These are phyloP conservation scores for Corrigiola litoralis DNA, from an alignment of 179 eudicot species.

Conservation along the genomic window DNA sequence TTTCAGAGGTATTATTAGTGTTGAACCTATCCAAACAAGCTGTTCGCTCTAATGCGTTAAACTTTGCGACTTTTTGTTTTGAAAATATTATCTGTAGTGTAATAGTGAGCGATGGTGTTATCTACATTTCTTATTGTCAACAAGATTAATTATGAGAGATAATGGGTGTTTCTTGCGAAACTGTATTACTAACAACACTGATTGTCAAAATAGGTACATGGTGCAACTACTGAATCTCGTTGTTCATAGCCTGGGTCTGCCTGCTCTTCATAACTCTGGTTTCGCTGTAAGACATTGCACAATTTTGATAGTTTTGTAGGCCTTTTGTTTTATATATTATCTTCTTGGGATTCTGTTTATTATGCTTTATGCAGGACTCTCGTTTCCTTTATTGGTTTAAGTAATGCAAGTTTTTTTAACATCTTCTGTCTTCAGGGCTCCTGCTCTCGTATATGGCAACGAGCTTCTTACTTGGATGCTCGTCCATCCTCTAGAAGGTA, in stretches of 20 bases:
- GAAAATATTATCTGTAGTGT: background rate
- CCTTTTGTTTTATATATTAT: background rate
- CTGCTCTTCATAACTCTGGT: constrained; percentile 95
- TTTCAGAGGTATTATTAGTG: too few relatives aligned
- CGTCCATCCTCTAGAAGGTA: constrained; percentile 97
- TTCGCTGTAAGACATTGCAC: constrained; percentile 72
- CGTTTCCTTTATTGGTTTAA: background rate
- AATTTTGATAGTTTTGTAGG: background rate
- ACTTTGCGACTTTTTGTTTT: background rate
- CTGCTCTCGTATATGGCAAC: constrained; percentile 96
- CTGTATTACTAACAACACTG: constrained; percentile 9
- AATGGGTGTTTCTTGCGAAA: background rate
- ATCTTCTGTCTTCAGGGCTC: constrained; percentile 64
- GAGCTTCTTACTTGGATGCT: constrained; percentile 96
- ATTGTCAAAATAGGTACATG: constrained; percentile 71
- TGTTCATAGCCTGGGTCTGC: constrained; percentile 71
- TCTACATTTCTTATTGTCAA: background rate
- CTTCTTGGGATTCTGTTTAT: background rate
- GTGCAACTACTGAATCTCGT: constrained; percentile 91
- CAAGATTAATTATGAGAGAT: background rate
- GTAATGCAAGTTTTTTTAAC: constrained; percentile 7
- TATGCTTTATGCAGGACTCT: background rate
- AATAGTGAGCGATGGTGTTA: background rate
- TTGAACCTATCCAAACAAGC: too few relatives aligned
- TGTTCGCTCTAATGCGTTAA: background rate